phyloP scores from a whole-genome alignment of 2,329 filamentous ascomycete genomes.

The Colletotrichum navitas region DNA sequence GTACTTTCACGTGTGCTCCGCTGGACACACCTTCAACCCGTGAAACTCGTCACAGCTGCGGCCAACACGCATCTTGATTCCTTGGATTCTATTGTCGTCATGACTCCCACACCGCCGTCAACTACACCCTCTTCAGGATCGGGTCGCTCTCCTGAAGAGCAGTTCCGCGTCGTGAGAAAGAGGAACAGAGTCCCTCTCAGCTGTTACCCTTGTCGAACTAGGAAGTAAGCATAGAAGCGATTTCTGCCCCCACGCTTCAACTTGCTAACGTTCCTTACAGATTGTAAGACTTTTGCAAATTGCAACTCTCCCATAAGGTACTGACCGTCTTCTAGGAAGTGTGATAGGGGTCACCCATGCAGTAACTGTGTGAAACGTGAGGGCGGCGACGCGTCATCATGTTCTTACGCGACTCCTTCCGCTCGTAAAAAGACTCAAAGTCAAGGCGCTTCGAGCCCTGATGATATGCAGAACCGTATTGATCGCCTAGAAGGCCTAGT shows the following conservation, averaged over 20 bases:
- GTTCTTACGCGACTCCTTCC: slow-evolving; percentile 82
- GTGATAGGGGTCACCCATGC: slow-evolving; percentile 90
- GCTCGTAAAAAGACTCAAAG: slow-evolving; percentile 80
- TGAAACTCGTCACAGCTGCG: slow-evolving; percentile 12
- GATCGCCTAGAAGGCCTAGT: slow-evolving; percentile 94
- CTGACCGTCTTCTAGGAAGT: slow-evolving; percentile 75
- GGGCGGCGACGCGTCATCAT: slow-evolving; percentile 82
- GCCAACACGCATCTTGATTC: background rate
- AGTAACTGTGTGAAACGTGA: slow-evolving; percentile 95
- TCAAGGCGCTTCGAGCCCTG: slow-evolving; percentile 73
- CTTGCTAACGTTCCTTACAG: slow-evolving; percentile 49
- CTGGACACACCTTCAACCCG: slow-evolving; percentile 9
- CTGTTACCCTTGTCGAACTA: slow-evolving; percentile 89
- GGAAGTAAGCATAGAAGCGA: slow-evolving; percentile 74
- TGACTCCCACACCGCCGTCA: slow-evolving; percentile 84
- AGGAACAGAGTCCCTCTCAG: slow-evolving; percentile 92
- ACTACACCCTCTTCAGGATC: slow-evolving; percentile 81
- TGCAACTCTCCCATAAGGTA: background rate
- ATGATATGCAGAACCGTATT: slow-evolving; percentile 99
- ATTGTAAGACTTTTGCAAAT: slow-evolving; percentile 49
- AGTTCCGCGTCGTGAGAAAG: slow-evolving; percentile 90
- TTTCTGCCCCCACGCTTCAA: background rate
- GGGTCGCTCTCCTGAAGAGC: slow-evolving; percentile 82
- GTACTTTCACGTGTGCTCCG: slow-evolving; percentile 12
- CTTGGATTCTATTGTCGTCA: slow-evolving; percentile 52